phyloP scores from a whole-genome alignment of 257 asterid genomes.

The Catharanthus roseus region DNA sequence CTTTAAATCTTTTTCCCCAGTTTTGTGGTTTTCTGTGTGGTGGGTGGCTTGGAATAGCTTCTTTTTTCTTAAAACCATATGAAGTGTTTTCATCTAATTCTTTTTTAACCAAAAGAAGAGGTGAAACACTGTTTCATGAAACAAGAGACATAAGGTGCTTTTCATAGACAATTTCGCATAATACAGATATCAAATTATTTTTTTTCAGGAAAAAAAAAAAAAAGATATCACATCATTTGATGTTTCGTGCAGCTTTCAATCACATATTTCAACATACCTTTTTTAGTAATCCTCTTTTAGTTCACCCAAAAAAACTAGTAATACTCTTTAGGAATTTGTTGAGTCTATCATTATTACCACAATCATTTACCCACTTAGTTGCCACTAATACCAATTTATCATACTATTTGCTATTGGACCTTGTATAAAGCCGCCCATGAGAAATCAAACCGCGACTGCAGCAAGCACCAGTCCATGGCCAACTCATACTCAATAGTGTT shows the following conservation, averaged over 20 bases:
- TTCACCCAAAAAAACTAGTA: neutral
- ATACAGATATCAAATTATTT: neutral
- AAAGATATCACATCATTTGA: no score
- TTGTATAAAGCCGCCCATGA: conserved; percentile 57
- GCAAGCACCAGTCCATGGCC: conserved; percentile 73
- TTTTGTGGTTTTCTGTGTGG: no score
- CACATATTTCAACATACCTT: neutral
- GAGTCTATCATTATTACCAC: neutral
- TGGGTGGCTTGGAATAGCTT: no score
- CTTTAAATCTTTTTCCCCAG: no score
- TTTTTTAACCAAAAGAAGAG: neutral
- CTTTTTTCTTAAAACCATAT: neutral
- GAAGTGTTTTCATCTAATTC: neutral
- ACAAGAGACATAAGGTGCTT: neutral
- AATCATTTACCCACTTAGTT: neutral
- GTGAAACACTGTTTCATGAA: neutral
- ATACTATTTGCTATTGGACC: conserved; percentile 34
- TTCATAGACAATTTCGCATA: neutral
- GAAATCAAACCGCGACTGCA: conserved; percentile 48
- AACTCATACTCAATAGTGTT: conserved; percentile 80
- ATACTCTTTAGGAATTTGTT: neutral
- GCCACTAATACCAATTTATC: neutral
- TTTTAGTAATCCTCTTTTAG: neutral
- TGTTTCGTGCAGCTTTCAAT: neutral
- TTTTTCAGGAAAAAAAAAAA: no score